Conservation (phyloP, 495 filamentous ascomycete species). For the Penicillium manginii region DNA sequence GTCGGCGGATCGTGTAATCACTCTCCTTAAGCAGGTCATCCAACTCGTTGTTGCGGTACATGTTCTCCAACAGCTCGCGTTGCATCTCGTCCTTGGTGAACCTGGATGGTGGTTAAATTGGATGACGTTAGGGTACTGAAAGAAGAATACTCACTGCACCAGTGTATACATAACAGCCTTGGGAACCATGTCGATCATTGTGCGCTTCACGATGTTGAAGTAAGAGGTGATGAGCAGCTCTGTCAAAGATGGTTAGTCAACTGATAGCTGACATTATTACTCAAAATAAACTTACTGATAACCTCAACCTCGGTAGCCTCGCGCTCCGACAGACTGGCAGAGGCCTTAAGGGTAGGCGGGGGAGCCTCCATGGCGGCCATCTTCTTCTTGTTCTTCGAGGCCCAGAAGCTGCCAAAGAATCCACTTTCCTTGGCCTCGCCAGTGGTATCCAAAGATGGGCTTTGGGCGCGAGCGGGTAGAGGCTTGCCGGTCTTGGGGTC, state of each 20-base stretch:
- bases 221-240: slow-evolving; percentile 96
- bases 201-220: slow-evolving; percentile 96
- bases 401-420: slow-evolving; percentile 98
- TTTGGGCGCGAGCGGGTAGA: slow-evolving; percentile 74
- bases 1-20: slow-evolving; percentile 91
- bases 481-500: slow-evolving; percentile 99
- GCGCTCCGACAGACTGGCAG: slow-evolving; percentile 86
- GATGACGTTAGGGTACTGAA: not conserved
- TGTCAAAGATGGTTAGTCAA: slow-evolving; percentile 34
- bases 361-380: slow-evolving; percentile 98
- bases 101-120: slow-evolving; percentile 45
- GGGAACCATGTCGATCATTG: slow-evolving; percentile 99
- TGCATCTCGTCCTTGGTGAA: slow-evolving; percentile 99
- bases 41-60: slow-evolving; percentile 88
- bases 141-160: slow-evolving; percentile 71
- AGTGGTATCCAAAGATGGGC: slow-evolving; percentile 61
- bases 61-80: slow-evolving; percentile 93
- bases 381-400: slow-evolving; percentile 99
- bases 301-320: slow-evolving; percentile 96
- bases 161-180: slow-evolving; percentile 99
- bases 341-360: slow-evolving; percentile 90
- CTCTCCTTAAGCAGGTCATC: slow-evolving; percentile 97
- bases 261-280: not conserved
- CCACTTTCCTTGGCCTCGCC: slow-evolving; percentile 63
- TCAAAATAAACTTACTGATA: slow-evolving; percentile 74